Percentiles rank a stretch among this genome's conserved stretches.
Evolutionary conservation across 345 rosid genomes (phyloP).

Genomic region (Lumnitzera racemosa): DNA sequence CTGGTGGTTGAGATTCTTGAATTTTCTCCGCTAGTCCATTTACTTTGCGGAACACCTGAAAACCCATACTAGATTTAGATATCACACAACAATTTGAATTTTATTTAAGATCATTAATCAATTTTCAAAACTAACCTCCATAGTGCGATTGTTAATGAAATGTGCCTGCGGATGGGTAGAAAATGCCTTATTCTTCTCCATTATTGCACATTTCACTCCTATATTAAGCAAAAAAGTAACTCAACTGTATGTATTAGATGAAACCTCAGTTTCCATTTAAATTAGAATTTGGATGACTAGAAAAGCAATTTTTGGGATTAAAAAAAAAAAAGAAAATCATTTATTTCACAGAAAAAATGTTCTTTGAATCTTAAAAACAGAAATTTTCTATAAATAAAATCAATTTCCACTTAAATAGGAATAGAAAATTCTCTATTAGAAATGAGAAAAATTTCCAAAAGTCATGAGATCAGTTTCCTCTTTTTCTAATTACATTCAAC

Average conservation of each 20-base stretch:
- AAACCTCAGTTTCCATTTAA: background rate
- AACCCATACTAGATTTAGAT: background rate
- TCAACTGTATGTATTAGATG: background rate
- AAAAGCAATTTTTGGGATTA: background rate
- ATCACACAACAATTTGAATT: conserved; percentile 3
- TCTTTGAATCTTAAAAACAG: background rate
- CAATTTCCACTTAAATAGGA: background rate
- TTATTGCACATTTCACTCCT: conserved; percentile 67
- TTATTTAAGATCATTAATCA: background rate
- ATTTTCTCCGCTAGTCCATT: conserved; percentile 88
- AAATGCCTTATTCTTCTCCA: conserved; percentile 68
- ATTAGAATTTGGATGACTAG: background rate
- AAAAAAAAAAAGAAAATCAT: no score
- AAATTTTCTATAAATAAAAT: no score
- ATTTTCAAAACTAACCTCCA: conserved; percentile 59
- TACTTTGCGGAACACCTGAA: conserved; percentile 66
- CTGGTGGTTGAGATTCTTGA: conserved; percentile 73
- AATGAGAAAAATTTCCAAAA: no score
- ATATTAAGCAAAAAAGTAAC: conserved; percentile 7
- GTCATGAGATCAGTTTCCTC: no score
- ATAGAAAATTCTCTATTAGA: no score
- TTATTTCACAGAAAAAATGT: no score
- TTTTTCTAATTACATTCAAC: background rate
- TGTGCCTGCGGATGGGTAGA: conserved; percentile 91
- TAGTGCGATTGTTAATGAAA: conserved; percentile 88